A percentile compares a stretch with the other conserved stretches of the same genome.
These are phyloP conservation scores for Macrocybe sp. DNA, from an alignment of 1,284 basidiomycete genomes.

Conservation along the genomic window DNA sequence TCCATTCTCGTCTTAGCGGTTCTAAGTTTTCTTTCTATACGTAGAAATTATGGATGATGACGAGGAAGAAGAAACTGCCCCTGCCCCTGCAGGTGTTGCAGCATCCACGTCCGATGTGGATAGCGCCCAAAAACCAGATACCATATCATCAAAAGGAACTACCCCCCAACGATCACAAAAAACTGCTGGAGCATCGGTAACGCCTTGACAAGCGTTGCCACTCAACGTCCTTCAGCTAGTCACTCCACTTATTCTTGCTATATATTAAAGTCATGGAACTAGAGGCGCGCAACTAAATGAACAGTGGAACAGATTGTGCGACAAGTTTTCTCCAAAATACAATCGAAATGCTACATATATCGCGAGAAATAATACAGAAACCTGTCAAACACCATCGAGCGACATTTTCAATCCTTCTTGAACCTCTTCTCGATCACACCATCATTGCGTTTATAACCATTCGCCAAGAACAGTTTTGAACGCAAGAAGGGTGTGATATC, in stretches of 20 bases:
- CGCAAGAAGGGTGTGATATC: constrained; percentile 84
- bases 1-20: constrained; percentile 4
- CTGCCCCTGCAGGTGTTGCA: constrained; percentile 8
- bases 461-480: constrained; percentile 82
- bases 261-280: too few relatives aligned
- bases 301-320: neutral
- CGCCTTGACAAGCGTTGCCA: too few relatives aligned
- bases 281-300: neutral
- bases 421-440: constrained; percentile 71
- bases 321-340: constrained; percentile 2
- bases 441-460: constrained; percentile 78
- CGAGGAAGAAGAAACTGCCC: constrained; percentile 24
- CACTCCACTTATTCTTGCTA: too few relatives aligned
- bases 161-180: too few relatives aligned
- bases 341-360: constrained; percentile 8
- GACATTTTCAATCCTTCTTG: constrained; percentile 25
- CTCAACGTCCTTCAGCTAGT: too few relatives aligned
- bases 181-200: too few relatives aligned
- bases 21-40: neutral
- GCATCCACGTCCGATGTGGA: neutral
- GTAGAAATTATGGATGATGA: constrained; percentile 59
- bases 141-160: too few relatives aligned
- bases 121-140: too few relatives aligned
- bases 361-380: constrained; percentile 2
- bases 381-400: constrained; percentile 1